These are phyloP conservation scores for Skeletonema menzelii DNA, from an alignment of 108 stramenopile genomes.

Conservation along the genomic window DNA sequence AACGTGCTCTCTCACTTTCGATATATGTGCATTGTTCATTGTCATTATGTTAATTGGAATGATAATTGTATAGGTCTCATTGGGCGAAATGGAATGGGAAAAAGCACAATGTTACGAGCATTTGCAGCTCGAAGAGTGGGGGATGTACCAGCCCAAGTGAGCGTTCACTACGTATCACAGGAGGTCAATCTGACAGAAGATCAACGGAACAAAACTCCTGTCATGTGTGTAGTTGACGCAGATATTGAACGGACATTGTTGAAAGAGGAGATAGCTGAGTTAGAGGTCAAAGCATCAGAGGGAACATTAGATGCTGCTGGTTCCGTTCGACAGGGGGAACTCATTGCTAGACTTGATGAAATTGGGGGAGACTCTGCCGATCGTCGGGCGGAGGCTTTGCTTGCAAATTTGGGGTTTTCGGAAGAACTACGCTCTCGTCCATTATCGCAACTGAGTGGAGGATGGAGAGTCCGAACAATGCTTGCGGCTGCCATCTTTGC, in stretches of 20 bases:
- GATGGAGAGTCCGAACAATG: conserved; percentile 52
- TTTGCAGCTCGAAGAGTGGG: conserved; percentile 45
- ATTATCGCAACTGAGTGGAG: conserved; percentile 53
- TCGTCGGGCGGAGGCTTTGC: conserved; percentile 92
- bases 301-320: too few relatives aligned
- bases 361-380: conserved; percentile 96
- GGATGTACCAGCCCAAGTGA: too few relatives aligned
- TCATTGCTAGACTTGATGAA: conserved; percentile 85
- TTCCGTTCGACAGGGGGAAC: conserved; percentile 16
- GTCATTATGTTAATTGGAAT: too few relatives aligned
- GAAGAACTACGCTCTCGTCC: conserved; percentile 79
- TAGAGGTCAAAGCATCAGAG: too few relatives aligned
- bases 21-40: too few relatives aligned
- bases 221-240: too few relatives aligned
- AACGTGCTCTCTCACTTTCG: too few relatives aligned
- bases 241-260: too few relatives aligned
- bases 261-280: too few relatives aligned
- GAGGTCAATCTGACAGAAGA: too few relatives aligned
- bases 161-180: too few relatives aligned
- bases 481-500: conserved; percentile 80
- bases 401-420: conserved; percentile 96
- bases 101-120: conserved; percentile 94
- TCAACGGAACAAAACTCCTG: too few relatives aligned
- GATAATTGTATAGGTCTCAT: conserved; percentile 66
- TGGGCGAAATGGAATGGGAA: conserved; percentile 96